Conservation (phyloP, 179 eudicot genomes). For the Beta corolliflora region DNA sequence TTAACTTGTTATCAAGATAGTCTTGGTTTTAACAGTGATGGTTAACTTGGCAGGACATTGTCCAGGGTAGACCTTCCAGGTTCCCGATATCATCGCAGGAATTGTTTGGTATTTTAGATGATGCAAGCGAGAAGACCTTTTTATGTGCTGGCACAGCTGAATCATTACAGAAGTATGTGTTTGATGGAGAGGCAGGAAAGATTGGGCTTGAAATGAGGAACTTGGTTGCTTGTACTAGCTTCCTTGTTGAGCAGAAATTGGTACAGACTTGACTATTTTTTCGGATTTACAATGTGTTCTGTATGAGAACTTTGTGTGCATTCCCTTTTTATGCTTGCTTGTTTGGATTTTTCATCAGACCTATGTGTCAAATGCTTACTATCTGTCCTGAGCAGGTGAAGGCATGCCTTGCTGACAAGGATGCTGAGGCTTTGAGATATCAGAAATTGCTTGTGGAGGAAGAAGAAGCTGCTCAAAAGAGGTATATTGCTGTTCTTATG, state of each 20-base stretch:
- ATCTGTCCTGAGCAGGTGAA: slow-evolving; percentile 53
- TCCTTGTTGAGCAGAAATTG: slow-evolving; percentile 91
- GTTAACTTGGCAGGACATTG: slow-evolving; percentile 63
- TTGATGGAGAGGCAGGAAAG: slow-evolving; percentile 85
- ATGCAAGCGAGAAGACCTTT: slow-evolving; percentile 96
- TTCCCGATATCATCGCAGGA: slow-evolving; percentile 70
- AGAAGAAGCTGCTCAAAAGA: slow-evolving; percentile 97
- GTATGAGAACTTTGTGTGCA: neutral
- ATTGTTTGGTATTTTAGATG: slow-evolving; percentile 77
- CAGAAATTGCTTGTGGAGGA: slow-evolving; percentile 97
- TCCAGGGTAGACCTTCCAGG: slow-evolving; percentile 65
- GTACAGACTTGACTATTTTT: slow-evolving; percentile 37
- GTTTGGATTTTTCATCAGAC: neutral
- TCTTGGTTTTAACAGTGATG: neutral
- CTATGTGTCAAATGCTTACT: neutral
- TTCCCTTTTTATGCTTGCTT: neutral
- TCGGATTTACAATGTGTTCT: neutral
- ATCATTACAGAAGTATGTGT: slow-evolving; percentile 74
- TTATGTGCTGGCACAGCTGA: slow-evolving; percentile 87
- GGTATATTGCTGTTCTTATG: slow-evolving; percentile 40
- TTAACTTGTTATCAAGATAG: neutral
- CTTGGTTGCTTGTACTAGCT: slow-evolving; percentile 80
- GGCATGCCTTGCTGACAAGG: slow-evolving; percentile 94
- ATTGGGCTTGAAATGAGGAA: slow-evolving; percentile 82
- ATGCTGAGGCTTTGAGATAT: slow-evolving; percentile 91